Evolutionary conservation across 139 green algal species (phyloP), one percentile per base, ranked within the genome.

Genomic region (Microglena sp.): DNA sequence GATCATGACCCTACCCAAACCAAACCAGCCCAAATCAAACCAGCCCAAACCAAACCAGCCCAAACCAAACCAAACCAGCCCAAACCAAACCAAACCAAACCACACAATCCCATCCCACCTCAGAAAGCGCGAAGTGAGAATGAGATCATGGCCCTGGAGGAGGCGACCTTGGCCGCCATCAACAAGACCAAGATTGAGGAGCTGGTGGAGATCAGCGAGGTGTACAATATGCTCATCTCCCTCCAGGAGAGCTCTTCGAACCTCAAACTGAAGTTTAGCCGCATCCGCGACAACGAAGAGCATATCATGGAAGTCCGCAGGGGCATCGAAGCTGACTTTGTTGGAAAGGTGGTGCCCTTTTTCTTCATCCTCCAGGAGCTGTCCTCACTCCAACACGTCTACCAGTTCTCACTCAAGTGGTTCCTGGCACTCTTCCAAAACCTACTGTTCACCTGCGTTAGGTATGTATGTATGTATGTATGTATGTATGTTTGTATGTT

Each of bases 391-490:
- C 61, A 66, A 1, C 66, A 78, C 44, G 63, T 64, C n/a, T 78
- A 78, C 66, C 72, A 78, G 62, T 78, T 78, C 66, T 53, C 50
- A 24, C 66, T 78, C 26, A 33, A 55, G n/a, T 78, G 72, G 72
- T 78, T 78, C 66, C 59, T 62, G 44, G 43, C 33, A 8, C 72
- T 78, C 5, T 78, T 78, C 66, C 64, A 65, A 15, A 60, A 78
- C 30, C 55, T 66, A 26, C 72, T 78, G 15, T 29, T 46, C 26
- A 74, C 66, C 1, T 78, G 72, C 55, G 60, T 66, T 2, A 26
- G 54, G 1, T 68, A 45, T 50, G 40, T 50, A 50, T 50, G 40
- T 50, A 50, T 50, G 40, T n/a, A n/a, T n/a, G n/a, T n/a, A n/a
- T n/a, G n/a, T n/a, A n/a, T n/a, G 6, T 59, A 24, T 24, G 50